Evolutionary conservation across 2,329 filamentous ascomycete genomes (phyloP).

Genomic region (Fusarium sp.): DNA sequence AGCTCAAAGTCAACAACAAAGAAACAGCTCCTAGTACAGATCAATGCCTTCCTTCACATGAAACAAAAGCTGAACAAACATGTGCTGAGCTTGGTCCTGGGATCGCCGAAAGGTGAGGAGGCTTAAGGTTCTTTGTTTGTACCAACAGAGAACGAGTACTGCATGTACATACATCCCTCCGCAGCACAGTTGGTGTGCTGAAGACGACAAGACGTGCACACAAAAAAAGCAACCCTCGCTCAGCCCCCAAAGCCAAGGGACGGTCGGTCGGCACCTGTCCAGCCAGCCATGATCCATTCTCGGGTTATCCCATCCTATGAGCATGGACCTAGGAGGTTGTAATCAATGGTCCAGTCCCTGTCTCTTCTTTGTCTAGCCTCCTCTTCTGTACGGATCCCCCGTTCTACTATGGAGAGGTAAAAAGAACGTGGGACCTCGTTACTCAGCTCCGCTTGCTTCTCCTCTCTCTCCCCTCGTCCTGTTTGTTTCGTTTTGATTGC

Average conservation of each 20-base stretch:
- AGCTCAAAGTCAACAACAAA: conserved; percentile 2
- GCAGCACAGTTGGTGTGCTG: conserved; percentile 10
- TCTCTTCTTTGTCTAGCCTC: conserved; percentile 36
- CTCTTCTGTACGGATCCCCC: conserved; percentile 11
- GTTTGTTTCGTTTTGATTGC: conserved; percentile 10
- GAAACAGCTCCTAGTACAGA: background rate
- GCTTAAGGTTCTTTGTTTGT: conserved; percentile 33
- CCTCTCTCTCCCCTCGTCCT: conserved; percentile 10
- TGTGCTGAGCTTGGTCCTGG: conserved; percentile 6
- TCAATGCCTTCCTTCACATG: background rate
- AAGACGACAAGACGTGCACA: background rate
- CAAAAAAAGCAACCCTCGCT: conserved; percentile 12
- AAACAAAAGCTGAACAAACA: background rate
- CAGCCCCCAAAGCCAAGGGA: conserved; percentile 34
- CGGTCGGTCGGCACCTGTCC: background rate
- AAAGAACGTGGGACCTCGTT: conserved; percentile 34
- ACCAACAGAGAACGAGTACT: conserved; percentile 19
- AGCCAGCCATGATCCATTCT: conserved; percentile 2
- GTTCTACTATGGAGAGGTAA: conserved; percentile 12
- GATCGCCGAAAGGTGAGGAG: conserved; percentile 9
- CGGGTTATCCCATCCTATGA: background rate
- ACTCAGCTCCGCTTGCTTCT: conserved; percentile 34
- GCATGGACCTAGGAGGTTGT: conserved; percentile 25
- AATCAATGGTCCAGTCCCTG: conserved; percentile 18
- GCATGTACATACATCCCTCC: conserved; percentile 14